Percentiles rank a stretch among this genome's conserved stretches.
Conservation (phyloP, 352 stramenopile genomes). For the Globisporangium barbulae region DNA sequence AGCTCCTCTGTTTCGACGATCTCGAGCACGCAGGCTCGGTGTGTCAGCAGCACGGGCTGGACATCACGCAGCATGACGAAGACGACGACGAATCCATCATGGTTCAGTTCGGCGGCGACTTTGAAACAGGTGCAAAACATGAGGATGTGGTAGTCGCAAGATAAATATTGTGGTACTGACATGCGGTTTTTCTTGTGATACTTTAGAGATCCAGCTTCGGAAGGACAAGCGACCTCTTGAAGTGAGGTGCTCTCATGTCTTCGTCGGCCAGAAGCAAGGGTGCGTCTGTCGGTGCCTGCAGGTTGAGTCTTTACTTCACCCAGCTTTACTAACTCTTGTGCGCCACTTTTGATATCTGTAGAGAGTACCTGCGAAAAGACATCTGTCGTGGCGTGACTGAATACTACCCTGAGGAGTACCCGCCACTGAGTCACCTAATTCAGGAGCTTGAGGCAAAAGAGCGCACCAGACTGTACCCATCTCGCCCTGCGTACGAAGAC, state of each 20-base stretch:
- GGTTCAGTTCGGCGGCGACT: conserved; percentile 75
- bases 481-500: conserved; percentile 53
- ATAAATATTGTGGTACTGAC: neutral
- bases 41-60: conserved; percentile 65
- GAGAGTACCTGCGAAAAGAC: conserved; percentile 62
- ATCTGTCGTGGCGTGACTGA: conserved; percentile 82
- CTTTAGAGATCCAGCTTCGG: conserved; percentile 52
- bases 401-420: conserved; percentile 69
- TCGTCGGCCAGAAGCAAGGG: conserved; percentile 80
- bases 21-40: conserved; percentile 64
- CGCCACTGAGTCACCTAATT: conserved; percentile 66
- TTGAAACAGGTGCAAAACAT: conserved; percentile 59
- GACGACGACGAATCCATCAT: conserved; percentile 40
- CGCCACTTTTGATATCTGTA: conserved; percentile 17
- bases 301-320: neutral
- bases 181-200: neutral
- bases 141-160: neutral
- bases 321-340: neutral
- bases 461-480: conserved; percentile 57
- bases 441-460: conserved; percentile 59
- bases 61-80: conserved; percentile 41
- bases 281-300: conserved; percentile 21
- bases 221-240: conserved; percentile 65
- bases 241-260: conserved; percentile 55
- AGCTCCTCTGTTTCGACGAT: conserved; percentile 81